Evolutionary conservation across 306 rosid genomes (phyloP), one percentile per base, ranked within the genome.

Genomic region (Arachis stenosperma): DNA sequence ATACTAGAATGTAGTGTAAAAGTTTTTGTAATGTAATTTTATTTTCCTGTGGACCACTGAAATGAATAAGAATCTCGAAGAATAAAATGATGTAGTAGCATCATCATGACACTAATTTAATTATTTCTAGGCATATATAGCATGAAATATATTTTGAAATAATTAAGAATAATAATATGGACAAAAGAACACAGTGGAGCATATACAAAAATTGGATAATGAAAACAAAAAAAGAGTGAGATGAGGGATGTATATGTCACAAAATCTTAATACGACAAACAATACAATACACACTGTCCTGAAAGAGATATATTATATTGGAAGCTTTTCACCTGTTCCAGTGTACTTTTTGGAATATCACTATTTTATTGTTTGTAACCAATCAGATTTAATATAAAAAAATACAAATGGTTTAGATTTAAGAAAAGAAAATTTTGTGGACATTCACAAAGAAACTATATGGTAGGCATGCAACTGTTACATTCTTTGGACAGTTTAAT

Each of bases 141-240:
- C 27, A 22, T 22, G 37, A 0, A 33, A 33, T 2, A 33, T 33
- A 33, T 33, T 2, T 33, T 33, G 37, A 33, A 33, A 33, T 33
- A 33, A 2, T 33, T 33, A 33, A 33, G 37, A 33, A 67, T 55
- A 42, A 40, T 10, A 46, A 65, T 46, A 63, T 29, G 60, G 74
- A 77, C 79, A 73, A 82, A 69, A 82, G 64, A 75, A 57, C 50
- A 74, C 80, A 78, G 80, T 41, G 74, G 22, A 63, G 77, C 74
- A 78, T 69, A 78, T 69, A 11, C 7, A 68, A 11, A 27, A 60
- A 56, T 54, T 57, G 17, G 12, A 70, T 47, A 82, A 57, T 64
- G 78, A 66, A 63, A 65, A 82, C 37, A 33, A 33, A 33, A 33
- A 0, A 33, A 2, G 37, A 56, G 74, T 33, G 14, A 22, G 1